phyloP scores from a whole-genome alignment of 2,329 filamentous ascomycete species.

The Neopestalotiopsis clavispora region DNA sequence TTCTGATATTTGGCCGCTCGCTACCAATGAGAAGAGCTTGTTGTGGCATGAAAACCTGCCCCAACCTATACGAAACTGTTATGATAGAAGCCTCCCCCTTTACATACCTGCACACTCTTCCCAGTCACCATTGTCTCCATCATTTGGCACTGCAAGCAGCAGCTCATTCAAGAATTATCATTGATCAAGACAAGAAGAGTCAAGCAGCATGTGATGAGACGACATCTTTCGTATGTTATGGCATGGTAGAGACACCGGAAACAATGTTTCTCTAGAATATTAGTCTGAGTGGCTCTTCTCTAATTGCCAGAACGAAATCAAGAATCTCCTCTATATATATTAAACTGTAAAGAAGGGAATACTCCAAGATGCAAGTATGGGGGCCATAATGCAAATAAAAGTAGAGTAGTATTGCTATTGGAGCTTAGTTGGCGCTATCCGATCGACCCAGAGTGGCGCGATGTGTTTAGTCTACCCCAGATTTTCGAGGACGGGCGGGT shows the following conservation, averaged over 20 bases:
- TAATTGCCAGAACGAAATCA: neutral
- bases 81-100: neutral
- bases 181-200: neutral
- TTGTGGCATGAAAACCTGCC: neutral
- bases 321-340: no score
- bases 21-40: no score
- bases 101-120: neutral
- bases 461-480: constrained; percentile 8
- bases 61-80: neutral
- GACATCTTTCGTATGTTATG: neutral
- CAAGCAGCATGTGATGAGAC: neutral
- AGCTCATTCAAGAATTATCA: neutral
- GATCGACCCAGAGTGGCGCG: neutral
- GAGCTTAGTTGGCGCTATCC: neutral
- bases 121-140: neutral
- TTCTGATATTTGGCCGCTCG: neutral
- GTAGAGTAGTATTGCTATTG: neutral
- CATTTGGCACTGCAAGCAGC: neutral
- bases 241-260: no score
- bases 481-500: constrained; percentile 5
- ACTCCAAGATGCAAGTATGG: neutral
- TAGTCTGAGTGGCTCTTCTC: neutral
- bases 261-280: no score
- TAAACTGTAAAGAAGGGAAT: no score
- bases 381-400: neutral